A percentile compares a stretch with the other conserved stretches of the same genome.
phyloP scores from a whole-genome alignment of 2,329 filamentous ascomycete species.

The Penicillium sp. region DNA sequence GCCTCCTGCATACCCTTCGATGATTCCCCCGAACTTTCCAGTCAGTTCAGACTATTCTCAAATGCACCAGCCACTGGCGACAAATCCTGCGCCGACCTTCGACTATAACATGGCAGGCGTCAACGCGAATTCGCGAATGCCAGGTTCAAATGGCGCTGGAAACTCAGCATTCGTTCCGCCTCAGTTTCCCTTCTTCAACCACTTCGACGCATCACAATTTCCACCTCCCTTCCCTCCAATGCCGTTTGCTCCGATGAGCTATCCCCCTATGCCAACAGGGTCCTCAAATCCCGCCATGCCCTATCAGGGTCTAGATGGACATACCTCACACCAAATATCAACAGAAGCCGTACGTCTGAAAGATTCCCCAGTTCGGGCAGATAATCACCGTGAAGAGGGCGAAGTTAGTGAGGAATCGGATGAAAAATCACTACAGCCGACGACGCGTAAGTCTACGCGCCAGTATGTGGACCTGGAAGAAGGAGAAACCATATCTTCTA shows the following conservation, averaged over 20 bases:
- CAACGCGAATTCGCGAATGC: slow-evolving; percentile 32
- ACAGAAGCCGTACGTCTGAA: slow-evolving; percentile 11
- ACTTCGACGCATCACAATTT: slow-evolving; percentile 36
- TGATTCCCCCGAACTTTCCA: slow-evolving; percentile 29
- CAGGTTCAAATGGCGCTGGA: slow-evolving; percentile 29
- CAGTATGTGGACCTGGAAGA: slow-evolving; percentile 26
- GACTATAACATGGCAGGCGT: slow-evolving; percentile 28
- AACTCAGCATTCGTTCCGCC: slow-evolving; percentile 30
- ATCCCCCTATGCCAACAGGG: slow-evolving; percentile 21
- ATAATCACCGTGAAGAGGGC: slow-evolving; percentile 65
- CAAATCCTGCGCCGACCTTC: slow-evolving; percentile 13
- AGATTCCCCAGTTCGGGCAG: slow-evolving; percentile 29
- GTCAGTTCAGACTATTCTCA: slow-evolving; percentile 28
- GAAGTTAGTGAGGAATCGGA: slow-evolving; percentile 70
- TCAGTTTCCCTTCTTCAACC: slow-evolving; percentile 32
- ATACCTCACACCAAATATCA: slow-evolving; percentile 2
- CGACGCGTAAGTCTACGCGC: background rate
- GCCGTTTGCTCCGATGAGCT: slow-evolving; percentile 25
- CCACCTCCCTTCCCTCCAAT: slow-evolving; percentile 37
- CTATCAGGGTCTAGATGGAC: background rate
- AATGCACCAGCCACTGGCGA: slow-evolving; percentile 22
- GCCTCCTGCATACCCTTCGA: slow-evolving; percentile 34
- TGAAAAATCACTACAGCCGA: background rate
- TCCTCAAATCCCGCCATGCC: slow-evolving; percentile 11
- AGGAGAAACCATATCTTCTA: slow-evolving; percentile 26